These are phyloP conservation scores for Lactifluus echinatus DNA, from an alignment of 768 basidiomycete genomes.

Conservation along the genomic window DNA sequence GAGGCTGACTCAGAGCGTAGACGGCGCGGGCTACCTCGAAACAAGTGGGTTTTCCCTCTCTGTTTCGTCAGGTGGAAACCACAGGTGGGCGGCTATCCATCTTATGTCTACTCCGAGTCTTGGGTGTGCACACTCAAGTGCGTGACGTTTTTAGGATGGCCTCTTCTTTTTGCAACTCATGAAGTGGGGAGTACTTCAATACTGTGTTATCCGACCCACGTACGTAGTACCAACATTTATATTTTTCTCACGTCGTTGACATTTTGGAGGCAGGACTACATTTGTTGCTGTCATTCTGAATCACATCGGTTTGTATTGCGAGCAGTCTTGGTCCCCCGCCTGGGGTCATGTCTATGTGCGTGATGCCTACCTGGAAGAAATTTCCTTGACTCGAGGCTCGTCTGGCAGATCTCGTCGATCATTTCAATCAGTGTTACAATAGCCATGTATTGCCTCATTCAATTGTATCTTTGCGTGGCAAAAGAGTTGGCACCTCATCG, in stretches of 20 bases:
- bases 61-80: constrained; percentile 57
- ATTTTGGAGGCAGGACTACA: constrained; percentile 36
- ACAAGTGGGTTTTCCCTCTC: constrained; percentile 66
- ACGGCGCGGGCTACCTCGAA: constrained; percentile 36
- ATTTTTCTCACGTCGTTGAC: not conserved
- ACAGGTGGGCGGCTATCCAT: constrained; percentile 29
- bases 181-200: constrained; percentile 74
- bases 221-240: constrained; percentile 29
- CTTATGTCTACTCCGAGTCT: not conserved
- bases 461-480: constrained; percentile 55
- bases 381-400: not conserved
- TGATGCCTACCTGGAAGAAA: not conserved
- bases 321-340: constrained; percentile 55
- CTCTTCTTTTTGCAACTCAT: constrained; percentile 62
- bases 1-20: constrained; percentile 39
- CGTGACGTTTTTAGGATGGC: constrained; percentile 40
- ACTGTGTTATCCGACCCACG: constrained; percentile 56
- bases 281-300: constrained; percentile 54
- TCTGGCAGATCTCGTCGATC: constrained; percentile 42
- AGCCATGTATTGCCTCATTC: constrained; percentile 72
- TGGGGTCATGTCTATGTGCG: constrained; percentile 66
- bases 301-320: constrained; percentile 62
- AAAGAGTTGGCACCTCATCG: constrained; percentile 45
- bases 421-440: constrained; percentile 65
- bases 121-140: constrained; percentile 2